Evolutionary conservation across 768 basidiomycete species (phyloP), one percentile per base, ranked within the genome.

Genomic region (Ephemerocybe angulata): DNA sequence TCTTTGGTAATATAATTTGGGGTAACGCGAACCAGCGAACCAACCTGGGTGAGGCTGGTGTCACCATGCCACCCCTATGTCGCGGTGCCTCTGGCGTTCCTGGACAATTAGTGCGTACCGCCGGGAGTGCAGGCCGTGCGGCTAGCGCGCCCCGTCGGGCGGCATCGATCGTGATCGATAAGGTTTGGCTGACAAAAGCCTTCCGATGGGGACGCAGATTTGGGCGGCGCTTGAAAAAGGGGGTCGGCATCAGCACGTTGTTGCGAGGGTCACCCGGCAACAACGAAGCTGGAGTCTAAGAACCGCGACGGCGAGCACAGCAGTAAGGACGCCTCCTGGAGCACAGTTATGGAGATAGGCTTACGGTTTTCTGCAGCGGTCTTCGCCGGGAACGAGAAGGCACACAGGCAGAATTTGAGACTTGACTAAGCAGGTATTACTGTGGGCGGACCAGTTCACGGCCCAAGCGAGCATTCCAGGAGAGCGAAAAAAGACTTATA

Each of bases 351-450:
- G 29, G 31, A 13, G 31, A 35, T 35, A 35, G 48, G 37, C 53
- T 44, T 46, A 46, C 29, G 42, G 21, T 48, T 53, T 31, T 10
- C 12, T 29, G 30, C n/a, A 10, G 22, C n/a, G 41, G 41, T n/a
- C 41, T 42, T 44, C 25, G 41, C 44, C 44, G 21, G 35, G 62
- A 42, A 27, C 53, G 38, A 60, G 54, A 56, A 54, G n/a, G n/a
- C n/a, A n/a, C n/a, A n/a, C n/a, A n/a, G n/a, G n/a, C 63, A 53
- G 27, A 53, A 46, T 50, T 52, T 47, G 50, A 58, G 61, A 56
- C 67, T 74, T 71, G 54, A 72, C 68, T 76, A 74, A 76, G 71
- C 75, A 73, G 61, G 60, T 67, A 70, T 71, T 69, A 63, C 65
- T 61, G 63, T 70, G 64, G 65, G 64, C 68, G 65, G 65, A 59